Base-by-base conservation (phyloP, 257 asterid species). In the Solanum rostratum region DNA sequence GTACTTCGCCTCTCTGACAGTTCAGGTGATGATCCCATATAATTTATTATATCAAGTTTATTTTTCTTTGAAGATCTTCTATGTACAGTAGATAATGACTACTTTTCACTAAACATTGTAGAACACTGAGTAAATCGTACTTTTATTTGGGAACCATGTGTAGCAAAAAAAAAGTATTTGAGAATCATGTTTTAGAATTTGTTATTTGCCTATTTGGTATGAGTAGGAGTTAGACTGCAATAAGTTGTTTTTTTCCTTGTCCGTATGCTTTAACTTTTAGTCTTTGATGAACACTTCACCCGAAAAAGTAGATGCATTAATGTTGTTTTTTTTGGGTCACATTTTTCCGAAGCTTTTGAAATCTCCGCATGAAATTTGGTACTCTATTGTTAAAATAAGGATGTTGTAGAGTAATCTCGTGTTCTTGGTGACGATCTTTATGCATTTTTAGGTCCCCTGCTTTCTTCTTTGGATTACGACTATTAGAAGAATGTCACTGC, bases 401-500 rank as follows among this genome's bases (percentile, higher is more conserved):
- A 27, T 76, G 27, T 76, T 54, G 18, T 15, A 24, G 82, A 4
- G 43, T 76, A 16, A 76, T 76, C 37, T 76, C 24, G 10, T 49
- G 18, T 15, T 49, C 45, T 24, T 49, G 27, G 57, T 76, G 11
- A 15, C 88, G 84, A 79, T 85, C 66, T 84, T 81, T 83, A 80
- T 89, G 88, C 93, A 29, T 30, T 83, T 50, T 22, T 22, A 54
- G 98, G 91, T 89, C 71, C 98, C 99, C 45, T 89, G 93, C 88
- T 97, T 97, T 90, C 84, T 95, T 84, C 87, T 92, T 89, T 89
- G 96, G 93, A 80, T 97, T 82, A 82, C 91, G 78, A 92, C 93
- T 88, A 68, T 94, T 78, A 94, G 97, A n/a, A 91, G 92, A 82
- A 97, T 95, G 99, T 94, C 98, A 79, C 84, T 93, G 88, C 88